These are phyloP conservation scores for Vanderwaltozyma yarrowii DNA, from an alignment of 805 yeast species.

Conservation along the genomic window DNA sequence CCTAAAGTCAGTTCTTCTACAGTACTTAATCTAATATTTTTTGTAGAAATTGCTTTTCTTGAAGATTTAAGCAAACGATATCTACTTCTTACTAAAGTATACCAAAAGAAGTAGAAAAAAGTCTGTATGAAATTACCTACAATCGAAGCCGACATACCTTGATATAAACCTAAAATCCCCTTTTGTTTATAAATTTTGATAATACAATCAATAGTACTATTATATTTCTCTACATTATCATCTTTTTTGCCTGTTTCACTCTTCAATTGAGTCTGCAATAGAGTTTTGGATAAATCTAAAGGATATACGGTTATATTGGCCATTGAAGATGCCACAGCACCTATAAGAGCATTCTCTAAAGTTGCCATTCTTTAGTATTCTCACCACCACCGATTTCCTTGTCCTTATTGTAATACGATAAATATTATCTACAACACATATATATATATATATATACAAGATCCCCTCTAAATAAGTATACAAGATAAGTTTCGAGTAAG, in stretches of 20 bases:
- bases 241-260: constrained; percentile 2
- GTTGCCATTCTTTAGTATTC: too few species aligned
- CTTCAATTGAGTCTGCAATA: constrained; percentile 56
- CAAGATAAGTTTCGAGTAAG: too few species aligned
- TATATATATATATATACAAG: too few species aligned
- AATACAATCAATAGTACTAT: constrained; percentile 54
- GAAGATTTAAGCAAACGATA: constrained; percentile 34
- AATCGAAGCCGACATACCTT: constrained; percentile 58
- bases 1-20: constrained; percentile 63
- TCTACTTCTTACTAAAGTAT: constrained; percentile 54
- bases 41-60: constrained; percentile 10
- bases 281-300: constrained; percentile 64
- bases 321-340: constrained; percentile 70
- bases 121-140: constrained; percentile 67
- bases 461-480: too few species aligned
- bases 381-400: too few species aligned
- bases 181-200: constrained; percentile 42
- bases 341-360: constrained; percentile 69
- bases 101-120: constrained; percentile 83
- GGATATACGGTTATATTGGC: constrained; percentile 79
- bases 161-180: constrained; percentile 63
- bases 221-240: constrained; percentile 30
- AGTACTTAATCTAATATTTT: constrained; percentile 28
- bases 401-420: too few species aligned
- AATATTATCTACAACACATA: too few species aligned